Percentiles rank a stretch among this genome's conserved stretches.
Evolutionary conservation across 2,329 filamentous ascomycete species (phyloP).

Genomic region (Aspergillus niger): DNA sequence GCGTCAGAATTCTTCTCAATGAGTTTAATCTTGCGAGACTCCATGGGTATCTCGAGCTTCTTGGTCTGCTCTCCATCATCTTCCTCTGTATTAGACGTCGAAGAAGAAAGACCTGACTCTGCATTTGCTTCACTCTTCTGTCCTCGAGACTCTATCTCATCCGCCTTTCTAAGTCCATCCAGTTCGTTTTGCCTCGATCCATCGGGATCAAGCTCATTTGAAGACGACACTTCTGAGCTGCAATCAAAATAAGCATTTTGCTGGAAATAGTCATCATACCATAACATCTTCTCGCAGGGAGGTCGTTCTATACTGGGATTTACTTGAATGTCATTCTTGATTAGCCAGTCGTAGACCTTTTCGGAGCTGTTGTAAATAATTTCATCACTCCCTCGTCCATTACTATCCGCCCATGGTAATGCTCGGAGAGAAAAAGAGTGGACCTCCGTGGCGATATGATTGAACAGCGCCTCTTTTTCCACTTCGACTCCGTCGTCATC

Average conservation of each 20-base stretch:
- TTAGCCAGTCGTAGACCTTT: not conserved
- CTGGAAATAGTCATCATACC: not conserved
- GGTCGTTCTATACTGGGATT: not conserved
- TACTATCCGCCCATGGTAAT: slow-evolving; percentile 7
- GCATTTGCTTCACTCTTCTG: too few species aligned
- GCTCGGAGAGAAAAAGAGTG: slow-evolving; percentile 11
- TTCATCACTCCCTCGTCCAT: not conserved
- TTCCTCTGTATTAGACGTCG: too few species aligned
- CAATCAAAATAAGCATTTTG: not conserved
- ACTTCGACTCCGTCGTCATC: not conserved
- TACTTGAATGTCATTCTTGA: not conserved
- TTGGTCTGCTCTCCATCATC: too few species aligned
- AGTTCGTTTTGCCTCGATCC: not conserved
- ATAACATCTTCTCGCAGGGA: not conserved
- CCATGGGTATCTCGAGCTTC: too few species aligned
- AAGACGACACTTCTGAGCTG: not conserved
- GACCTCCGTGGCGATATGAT: slow-evolving; percentile 8
- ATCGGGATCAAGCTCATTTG: not conserved
- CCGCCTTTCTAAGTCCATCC: not conserved
- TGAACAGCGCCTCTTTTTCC: not conserved
- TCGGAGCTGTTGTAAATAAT: not conserved
- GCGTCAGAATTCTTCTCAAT: too few species aligned
- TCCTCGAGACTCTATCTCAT: too few species aligned
- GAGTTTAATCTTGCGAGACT: too few species aligned
- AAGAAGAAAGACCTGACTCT: too few species aligned